A percentile compares a stretch with the other conserved stretches of the same genome.
Conservation (phyloP, 129 eudicot species). For the Helichrysum umbraculigerum region DNA sequence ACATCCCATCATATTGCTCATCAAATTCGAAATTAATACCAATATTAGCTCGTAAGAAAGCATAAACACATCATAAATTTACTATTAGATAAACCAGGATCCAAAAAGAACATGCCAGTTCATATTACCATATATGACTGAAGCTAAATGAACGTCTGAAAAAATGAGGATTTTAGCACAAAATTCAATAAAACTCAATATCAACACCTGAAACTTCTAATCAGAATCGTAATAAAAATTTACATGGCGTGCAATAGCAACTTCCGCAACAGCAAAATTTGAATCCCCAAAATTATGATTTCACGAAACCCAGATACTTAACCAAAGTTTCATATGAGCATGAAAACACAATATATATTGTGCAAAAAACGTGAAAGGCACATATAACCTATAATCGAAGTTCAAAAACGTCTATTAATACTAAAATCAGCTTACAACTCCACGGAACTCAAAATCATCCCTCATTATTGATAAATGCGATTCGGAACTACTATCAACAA, state of each 20-base stretch:
- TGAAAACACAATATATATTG: neutral
- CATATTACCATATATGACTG: neutral
- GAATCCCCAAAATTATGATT: neutral
- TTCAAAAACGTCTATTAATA: neutral
- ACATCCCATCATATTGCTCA: slow-evolving; percentile 13
- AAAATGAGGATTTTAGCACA: neutral
- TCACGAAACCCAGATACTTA: slow-evolving; percentile 7
- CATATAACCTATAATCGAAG: neutral
- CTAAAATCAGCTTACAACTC: neutral
- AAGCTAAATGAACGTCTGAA: neutral
- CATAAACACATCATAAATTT: neutral
- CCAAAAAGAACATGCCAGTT: neutral
- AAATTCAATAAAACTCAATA: neutral
- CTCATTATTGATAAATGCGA: neutral
- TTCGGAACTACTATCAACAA: neutral
- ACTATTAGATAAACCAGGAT: neutral
- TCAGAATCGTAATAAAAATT: neutral
- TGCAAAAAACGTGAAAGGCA: neutral
- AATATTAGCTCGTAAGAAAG: neutral
- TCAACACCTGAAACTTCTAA: neutral
- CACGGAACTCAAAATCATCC: neutral
- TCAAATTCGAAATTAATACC: slow-evolving; percentile 12
- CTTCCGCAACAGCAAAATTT: neutral
- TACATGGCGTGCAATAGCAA: neutral
- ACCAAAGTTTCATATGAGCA: neutral